phyloP scores from a whole-genome alignment of 345 rosid genomes.

The Aurinia saxatilis region DNA sequence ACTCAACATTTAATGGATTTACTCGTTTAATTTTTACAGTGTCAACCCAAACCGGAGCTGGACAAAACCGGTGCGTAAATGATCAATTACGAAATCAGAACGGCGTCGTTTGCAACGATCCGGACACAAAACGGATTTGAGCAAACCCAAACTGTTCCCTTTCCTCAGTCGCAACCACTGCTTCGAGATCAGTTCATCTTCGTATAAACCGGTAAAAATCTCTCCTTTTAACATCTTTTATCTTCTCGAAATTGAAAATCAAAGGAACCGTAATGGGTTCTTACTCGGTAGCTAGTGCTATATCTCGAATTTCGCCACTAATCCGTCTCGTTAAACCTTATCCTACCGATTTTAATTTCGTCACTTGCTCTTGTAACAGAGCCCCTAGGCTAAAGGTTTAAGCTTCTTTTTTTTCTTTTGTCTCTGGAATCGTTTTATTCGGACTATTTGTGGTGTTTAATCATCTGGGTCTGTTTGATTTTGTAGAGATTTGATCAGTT shows the following conservation, averaged over 20 bases:
- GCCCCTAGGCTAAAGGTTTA: conserved; percentile 14
- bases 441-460: neutral
- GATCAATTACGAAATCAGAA: no score
- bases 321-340: conserved; percentile 18
- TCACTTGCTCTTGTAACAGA: neutral
- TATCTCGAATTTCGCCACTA: conserved; percentile 18
- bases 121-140: neutral
- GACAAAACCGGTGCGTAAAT: neutral
- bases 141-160: neutral
- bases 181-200: conserved; percentile 1
- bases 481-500: conserved; percentile 36
- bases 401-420: neutral
- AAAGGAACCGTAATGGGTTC: conserved; percentile 11
- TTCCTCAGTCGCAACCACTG: neutral
- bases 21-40: no score
- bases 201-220: conserved; percentile 14
- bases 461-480: conserved; percentile 10
- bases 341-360: conserved; percentile 2
- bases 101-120: neutral
- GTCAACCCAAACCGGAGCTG: neutral
- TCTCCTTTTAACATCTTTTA: neutral
- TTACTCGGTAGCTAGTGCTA: conserved; percentile 15
- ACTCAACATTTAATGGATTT: no score
- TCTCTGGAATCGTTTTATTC: neutral
- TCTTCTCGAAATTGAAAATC: neutral